Conservation (phyloP, 1,284 basidiomycete genomes). For the Sporisorium reilianum region DNA sequence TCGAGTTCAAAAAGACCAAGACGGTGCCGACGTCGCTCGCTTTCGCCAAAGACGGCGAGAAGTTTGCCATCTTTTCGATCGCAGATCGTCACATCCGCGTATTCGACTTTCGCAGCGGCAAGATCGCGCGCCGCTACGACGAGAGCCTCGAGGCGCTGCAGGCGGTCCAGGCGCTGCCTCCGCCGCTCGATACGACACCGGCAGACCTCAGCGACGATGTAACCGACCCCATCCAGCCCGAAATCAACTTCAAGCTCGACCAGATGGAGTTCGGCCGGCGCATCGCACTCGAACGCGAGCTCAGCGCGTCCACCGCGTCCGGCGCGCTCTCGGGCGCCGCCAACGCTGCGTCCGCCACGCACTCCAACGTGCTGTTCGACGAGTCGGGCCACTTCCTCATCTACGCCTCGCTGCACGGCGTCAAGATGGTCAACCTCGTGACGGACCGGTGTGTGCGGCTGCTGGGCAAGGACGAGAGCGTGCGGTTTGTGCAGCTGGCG, state of each 20-base stretch:
- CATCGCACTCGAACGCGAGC: slow-evolving; percentile 88
- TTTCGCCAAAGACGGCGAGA: slow-evolving; percentile 85
- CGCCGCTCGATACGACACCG: not conserved
- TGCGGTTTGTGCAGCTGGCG: slow-evolving; percentile 87
- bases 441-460: slow-evolving; percentile 92
- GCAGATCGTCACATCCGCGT: slow-evolving; percentile 92
- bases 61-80: slow-evolving; percentile 91
- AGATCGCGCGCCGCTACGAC: slow-evolving; percentile 91
- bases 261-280: slow-evolving; percentile 99
- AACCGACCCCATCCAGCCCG: not conserved
- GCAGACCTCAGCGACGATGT: not conserved
- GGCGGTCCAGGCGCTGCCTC: slow-evolving; percentile 67
- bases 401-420: slow-evolving; percentile 91
- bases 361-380: slow-evolving; percentile 85
- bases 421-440: slow-evolving; percentile 95
- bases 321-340: slow-evolving; percentile 71
- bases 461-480: slow-evolving; percentile 92
- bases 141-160: slow-evolving; percentile 91
- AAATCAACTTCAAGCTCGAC: slow-evolving; percentile 82
- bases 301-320: slow-evolving; percentile 78
- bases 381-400: slow-evolving; percentile 93
- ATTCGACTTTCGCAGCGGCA: slow-evolving; percentile 90
- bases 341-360: slow-evolving; percentile 51
- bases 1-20: slow-evolving; percentile 99
- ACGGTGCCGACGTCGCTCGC: slow-evolving; percentile 89